Percentiles rank a stretch among this genome's conserved stretches.
These are phyloP conservation scores for Starmerella asiatica DNA, from an alignment of 805 yeast genomes.

Conservation along the genomic window DNA sequence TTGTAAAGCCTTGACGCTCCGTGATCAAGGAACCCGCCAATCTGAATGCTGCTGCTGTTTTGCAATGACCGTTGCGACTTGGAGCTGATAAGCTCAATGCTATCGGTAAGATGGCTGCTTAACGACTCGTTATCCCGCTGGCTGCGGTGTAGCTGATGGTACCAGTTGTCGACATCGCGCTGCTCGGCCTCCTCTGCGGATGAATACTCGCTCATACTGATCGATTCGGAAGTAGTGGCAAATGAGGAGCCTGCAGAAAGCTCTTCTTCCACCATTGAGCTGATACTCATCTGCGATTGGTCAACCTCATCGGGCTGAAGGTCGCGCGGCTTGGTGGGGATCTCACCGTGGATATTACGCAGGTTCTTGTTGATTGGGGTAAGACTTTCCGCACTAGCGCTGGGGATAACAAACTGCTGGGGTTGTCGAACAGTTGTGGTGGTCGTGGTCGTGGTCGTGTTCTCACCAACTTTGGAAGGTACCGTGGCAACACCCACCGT, in stretches of 20 bases:
- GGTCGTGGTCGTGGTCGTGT: background rate
- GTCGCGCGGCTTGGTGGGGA: background rate
- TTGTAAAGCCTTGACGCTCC: conserved; percentile 19
- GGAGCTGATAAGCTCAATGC: conserved; percentile 1
- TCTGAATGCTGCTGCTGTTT: conserved; percentile 16
- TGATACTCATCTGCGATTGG: background rate
- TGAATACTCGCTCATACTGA: conserved; percentile 3
- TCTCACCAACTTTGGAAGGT: background rate
- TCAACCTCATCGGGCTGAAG: background rate
- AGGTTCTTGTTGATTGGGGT: background rate
- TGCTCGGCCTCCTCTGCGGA: conserved; percentile 23
- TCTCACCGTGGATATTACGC: background rate
- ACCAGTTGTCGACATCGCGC: conserved; percentile 28
- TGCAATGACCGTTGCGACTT: background rate
- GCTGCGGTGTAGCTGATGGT: conserved; percentile 16
- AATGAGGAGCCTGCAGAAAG: background rate
- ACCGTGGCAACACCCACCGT: background rate
- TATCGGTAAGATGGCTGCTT: conserved; percentile 11
- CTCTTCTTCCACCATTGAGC: background rate
- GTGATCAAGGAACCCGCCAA: conserved; percentile 19
- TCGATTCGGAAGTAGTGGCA: background rate
- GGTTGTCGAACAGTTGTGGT: background rate
- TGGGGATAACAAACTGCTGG: background rate
- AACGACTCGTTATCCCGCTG: conserved; percentile 20
- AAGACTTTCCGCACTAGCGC: background rate